Percentiles rank a stretch among this genome's conserved stretches.
phyloP scores from a whole-genome alignment of 768 basidiomycete genomes.

The Dentipellis sp. region DNA sequence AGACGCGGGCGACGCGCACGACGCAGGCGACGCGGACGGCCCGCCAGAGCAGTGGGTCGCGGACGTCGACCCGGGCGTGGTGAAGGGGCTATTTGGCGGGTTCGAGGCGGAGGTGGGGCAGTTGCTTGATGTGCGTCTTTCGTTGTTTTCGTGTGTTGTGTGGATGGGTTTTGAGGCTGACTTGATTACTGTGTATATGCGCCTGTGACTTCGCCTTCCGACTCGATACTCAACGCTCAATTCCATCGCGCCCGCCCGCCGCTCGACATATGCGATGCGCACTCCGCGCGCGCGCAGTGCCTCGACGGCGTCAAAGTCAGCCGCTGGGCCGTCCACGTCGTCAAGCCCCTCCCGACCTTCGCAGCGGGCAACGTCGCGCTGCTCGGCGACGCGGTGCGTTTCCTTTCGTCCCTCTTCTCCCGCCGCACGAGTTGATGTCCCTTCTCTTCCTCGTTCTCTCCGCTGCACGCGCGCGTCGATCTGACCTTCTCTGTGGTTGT shows the following conservation, averaged over 20 bases:
- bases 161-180: too few species aligned
- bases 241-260: too few species aligned
- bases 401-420: not conserved
- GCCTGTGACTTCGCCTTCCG: too few species aligned
- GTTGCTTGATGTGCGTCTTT: constrained; percentile 23
- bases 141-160: too few species aligned
- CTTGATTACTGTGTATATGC: too few species aligned
- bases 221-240: too few species aligned
- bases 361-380: constrained; percentile 43
- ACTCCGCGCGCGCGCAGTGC: not conserved
- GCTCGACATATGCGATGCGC: too few species aligned
- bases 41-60: constrained; percentile 3
- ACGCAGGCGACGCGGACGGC: too few species aligned
- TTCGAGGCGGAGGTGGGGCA: constrained; percentile 16
- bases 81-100: not conserved
- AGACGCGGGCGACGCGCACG: too few species aligned
- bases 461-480: too few species aligned
- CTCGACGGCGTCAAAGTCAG: constrained; percentile 13
- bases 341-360: constrained; percentile 41
- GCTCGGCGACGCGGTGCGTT: constrained; percentile 30
- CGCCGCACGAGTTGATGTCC: not conserved
- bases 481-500: too few species aligned
- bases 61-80: not conserved
- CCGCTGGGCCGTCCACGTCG: constrained; percentile 57
- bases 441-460: too few species aligned